A percentile compares a stretch with the other conserved stretches of the same genome.
These are phyloP conservation scores for Chloranthus sessilifolius DNA, from an alignment of 164 flowering plant genomes.

Conservation along the genomic window DNA sequence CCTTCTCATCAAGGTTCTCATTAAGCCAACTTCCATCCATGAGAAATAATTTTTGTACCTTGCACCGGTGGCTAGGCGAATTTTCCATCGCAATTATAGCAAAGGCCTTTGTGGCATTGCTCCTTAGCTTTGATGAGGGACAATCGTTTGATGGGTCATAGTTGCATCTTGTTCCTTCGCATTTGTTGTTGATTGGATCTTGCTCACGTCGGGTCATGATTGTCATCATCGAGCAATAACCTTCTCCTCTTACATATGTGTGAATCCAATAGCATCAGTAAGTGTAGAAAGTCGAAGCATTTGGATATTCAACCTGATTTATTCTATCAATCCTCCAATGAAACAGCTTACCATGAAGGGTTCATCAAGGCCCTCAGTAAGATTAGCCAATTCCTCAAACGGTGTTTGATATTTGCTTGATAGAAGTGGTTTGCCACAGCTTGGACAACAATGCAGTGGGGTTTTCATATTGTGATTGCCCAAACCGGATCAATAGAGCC, in stretches of 20 bases:
- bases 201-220: not conserved
- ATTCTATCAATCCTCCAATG: not conserved
- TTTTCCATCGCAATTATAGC: slow-evolving; percentile 9
- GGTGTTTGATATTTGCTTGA: no score
- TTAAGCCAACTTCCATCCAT: slow-evolving; percentile 9
- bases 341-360: no score
- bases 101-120: slow-evolving; percentile 4
- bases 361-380: no score
- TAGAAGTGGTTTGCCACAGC: no score
- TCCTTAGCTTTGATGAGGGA: not conserved
- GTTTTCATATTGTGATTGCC: no score
- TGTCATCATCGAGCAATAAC: no score
- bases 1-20: not conserved
- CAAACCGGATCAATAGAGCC: no score
- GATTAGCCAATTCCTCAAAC: no score
- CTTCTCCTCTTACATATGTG: no score
- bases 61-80: no score
- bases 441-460: no score
- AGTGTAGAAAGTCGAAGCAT: not conserved
- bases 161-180: not conserved
- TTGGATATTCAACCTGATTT: no score
- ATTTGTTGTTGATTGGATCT: not conserved
- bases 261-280: not conserved
- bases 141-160: not conserved
- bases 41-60: slow-evolving; percentile 7